Evolutionary conservation across 805 yeast species (phyloP), one percentile per base, ranked within the genome.

Genomic region (Ogataea haglerorum): DNA sequence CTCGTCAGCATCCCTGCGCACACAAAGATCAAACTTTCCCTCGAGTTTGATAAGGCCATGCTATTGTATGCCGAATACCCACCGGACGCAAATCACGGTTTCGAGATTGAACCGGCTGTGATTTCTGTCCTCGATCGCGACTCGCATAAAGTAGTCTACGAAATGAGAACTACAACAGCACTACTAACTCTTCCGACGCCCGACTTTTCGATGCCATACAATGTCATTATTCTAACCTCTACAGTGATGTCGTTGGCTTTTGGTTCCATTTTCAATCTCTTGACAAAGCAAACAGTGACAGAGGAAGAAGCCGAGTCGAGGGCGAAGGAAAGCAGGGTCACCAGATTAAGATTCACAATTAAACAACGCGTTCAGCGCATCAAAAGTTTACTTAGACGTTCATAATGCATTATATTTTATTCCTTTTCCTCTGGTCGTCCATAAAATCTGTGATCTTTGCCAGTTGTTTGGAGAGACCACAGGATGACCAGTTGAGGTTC

Each of bases 71-170:
- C 89, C 3, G 98, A 93, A 60, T 93, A 93, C 56, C 99, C 99
- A n/a, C 99, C 99, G 1, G 99, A 93, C 68, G 98, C 99, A 2
- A 93, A 93, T 60, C 97, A 93, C 54, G 99, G 99, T 1, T 93
- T 93, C 63, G 91, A 90, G 44, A 79, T 93, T 31, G 93, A 93
- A 17, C 95, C 98, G 0, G 95, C 95, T 5, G 83, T 87, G 9
- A 70, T 88, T 10, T 74, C 83, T 2, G 75, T 86, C 0, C 38
- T 80, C 7, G 57, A 58, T 10, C 43, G 53, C 10, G 30, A 30
- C 4, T 39, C 47, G 33, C 23, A 45, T 31, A 46, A 51, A 17
- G 48, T 41, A 10, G 30, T 45, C 6, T 82, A 83, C 51, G 71
- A 76, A 44, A 52, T 81, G 46, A 74, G 98, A 57, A 87, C 98